Percentiles rank a stretch among this genome's conserved stretches.
These are phyloP conservation scores for Botrytis fabae DNA, from an alignment of 2,329 filamentous ascomycete species.

Conservation along the genomic window DNA sequence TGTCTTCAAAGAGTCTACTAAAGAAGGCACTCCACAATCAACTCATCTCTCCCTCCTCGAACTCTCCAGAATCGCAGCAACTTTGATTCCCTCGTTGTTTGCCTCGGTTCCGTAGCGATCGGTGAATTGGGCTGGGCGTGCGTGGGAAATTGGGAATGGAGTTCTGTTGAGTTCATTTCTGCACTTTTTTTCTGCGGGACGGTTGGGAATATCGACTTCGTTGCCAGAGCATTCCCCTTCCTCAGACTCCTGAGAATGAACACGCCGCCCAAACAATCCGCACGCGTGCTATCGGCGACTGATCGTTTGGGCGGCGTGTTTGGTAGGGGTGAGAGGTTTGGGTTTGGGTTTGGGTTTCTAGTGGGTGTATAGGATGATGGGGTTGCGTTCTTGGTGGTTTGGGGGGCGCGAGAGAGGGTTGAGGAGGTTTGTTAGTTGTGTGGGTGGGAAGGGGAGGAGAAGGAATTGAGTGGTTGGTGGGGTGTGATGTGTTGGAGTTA, in stretches of 20 bases:
- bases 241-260: too few species aligned
- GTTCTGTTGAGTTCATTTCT: too few species aligned
- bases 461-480: neutral
- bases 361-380: neutral
- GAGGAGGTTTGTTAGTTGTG: neutral
- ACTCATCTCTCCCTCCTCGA: neutral
- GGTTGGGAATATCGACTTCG: neutral
- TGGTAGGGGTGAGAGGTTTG: neutral
- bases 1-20: too few species aligned
- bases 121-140: too few species aligned
- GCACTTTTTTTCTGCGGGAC: too few species aligned
- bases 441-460: neutral
- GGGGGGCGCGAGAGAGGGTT: neutral
- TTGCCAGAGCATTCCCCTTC: rapidly evolving
- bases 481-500: too few species aligned
- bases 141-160: too few species aligned
- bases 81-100: neutral
- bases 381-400: neutral
- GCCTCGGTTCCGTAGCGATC: neutral
- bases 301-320: neutral
- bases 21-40: neutral
- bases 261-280: too few species aligned
- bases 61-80: neutral
- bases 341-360: neutral
- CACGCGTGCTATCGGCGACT: too few species aligned